phyloP scores from a whole-genome alignment of 2,329 filamentous ascomycete species.

The Exutisphaerella laricina region DNA sequence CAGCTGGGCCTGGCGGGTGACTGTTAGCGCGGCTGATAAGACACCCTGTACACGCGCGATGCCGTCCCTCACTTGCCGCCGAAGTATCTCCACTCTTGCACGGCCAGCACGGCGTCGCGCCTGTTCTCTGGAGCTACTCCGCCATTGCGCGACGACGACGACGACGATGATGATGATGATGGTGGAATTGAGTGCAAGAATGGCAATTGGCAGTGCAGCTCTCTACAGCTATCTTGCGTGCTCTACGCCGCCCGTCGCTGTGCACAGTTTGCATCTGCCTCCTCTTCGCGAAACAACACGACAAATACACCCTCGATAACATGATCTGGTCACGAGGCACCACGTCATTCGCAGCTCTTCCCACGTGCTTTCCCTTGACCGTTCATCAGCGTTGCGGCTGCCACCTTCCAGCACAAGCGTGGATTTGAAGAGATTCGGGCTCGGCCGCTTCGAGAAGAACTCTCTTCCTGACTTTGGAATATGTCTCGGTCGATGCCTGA shows the following conservation, averaged over 20 bases:
- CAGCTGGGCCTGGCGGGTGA: not conserved
- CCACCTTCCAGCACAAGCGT: not conserved
- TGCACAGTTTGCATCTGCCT: not conserved
- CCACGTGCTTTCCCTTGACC: not conserved
- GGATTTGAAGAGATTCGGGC: not conserved
- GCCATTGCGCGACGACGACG: not conserved
- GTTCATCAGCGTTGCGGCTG: not conserved
- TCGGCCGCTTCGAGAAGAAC: not conserved
- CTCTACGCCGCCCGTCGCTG: not conserved
- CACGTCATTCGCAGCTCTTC: conserved; percentile 1
- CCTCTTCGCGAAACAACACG: not conserved
- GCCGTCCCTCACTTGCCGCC: not conserved
- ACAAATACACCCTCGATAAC: conserved; percentile 1
- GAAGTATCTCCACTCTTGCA: not conserved
- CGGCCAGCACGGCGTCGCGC: no score
- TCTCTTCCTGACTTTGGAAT: no score
- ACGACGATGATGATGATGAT: not conserved
- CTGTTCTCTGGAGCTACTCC: not conserved
- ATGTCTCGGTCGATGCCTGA: not conserved
- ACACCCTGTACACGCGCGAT: not conserved
- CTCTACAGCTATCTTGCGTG: not conserved
- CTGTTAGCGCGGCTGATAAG: not conserved
- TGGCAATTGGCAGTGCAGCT: not conserved
- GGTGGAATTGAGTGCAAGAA: no score
- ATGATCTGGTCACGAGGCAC: conserved; percentile 1